Evolutionary conservation across 225 moss, liverwort and hornwort species (phyloP).

Genomic region (Asterella californica): DNA sequence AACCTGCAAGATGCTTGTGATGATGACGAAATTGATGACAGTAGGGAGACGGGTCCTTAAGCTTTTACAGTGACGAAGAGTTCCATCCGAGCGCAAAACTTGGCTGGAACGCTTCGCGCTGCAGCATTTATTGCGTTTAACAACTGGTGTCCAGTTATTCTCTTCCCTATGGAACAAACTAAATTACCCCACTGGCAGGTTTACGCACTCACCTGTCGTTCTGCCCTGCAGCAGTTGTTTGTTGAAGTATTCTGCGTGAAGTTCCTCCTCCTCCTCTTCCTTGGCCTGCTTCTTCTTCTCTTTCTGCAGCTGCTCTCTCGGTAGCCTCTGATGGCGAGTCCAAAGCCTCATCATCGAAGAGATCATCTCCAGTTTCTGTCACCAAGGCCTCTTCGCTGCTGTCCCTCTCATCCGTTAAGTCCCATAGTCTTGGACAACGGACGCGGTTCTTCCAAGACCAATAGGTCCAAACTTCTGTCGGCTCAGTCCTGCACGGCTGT

Average conservation of each 20-base stretch:
- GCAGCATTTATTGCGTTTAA: not conserved
- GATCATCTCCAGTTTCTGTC: not conserved
- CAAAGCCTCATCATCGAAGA: not conserved
- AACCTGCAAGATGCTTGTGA: no score
- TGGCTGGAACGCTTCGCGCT: no score
- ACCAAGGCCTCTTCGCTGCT: not conserved
- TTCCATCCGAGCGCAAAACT: no score
- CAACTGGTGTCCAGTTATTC: not conserved
- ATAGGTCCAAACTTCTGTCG: not conserved
- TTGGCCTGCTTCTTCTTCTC: no score
- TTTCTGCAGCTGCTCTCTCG: not conserved
- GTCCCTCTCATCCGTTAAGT: not conserved
- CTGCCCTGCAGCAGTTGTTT: not conserved
- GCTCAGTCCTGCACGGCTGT: not conserved
- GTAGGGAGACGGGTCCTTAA: no score
- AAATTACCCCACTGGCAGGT: no score
- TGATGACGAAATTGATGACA: no score
- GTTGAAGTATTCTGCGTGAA: not conserved
- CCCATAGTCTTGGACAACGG: not conserved
- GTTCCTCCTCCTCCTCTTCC: not conserved
- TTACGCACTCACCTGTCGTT: not conserved
- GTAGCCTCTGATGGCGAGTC: not conserved
- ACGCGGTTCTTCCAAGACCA: not conserved
- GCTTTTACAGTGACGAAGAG: no score
- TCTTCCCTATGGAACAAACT: not conserved